These are phyloP conservation scores for Apocynum venetum DNA, from an alignment of 257 asterid species.

Conservation along the genomic window DNA sequence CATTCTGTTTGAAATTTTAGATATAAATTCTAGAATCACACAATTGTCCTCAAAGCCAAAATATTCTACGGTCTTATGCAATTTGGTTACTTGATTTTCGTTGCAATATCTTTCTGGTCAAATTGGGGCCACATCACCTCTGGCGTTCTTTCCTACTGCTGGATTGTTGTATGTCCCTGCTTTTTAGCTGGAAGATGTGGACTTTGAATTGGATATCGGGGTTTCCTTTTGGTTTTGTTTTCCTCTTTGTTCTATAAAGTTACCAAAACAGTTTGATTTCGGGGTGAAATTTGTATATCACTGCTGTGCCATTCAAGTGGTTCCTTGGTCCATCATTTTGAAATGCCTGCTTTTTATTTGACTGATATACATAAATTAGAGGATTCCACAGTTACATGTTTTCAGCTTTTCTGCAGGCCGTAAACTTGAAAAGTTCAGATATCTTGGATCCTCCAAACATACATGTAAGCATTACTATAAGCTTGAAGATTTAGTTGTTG, in stretches of 20 bases:
- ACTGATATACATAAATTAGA: neutral
- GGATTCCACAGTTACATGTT: constrained; percentile 16
- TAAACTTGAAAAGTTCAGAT: constrained; percentile 86
- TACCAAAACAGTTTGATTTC: neutral
- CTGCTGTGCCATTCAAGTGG: neutral
- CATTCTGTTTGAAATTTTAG: neutral
- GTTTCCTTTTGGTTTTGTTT: neutral
- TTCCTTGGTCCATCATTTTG: neutral
- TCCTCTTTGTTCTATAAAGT: too few relatives aligned
- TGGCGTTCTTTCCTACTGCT: neutral
- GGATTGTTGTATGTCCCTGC: neutral
- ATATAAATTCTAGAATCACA: neutral
- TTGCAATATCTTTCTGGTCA: neutral
- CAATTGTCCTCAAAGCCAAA: neutral
- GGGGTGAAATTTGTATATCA: neutral
- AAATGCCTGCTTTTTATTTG: neutral
- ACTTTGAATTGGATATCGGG: neutral
- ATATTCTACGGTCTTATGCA: neutral
- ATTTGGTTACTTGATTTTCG: neutral
- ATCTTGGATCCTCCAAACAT: constrained; percentile 68
- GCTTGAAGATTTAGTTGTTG: constrained; percentile 4
- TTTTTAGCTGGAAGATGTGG: neutral
- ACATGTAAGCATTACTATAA: constrained; percentile 44
- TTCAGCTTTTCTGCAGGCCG: constrained; percentile 70
- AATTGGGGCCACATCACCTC: neutral